These are phyloP conservation scores for Zymoseptoria ardabiliae DNA, from an alignment of 2,329 filamentous ascomycete species.

Conservation along the genomic window DNA sequence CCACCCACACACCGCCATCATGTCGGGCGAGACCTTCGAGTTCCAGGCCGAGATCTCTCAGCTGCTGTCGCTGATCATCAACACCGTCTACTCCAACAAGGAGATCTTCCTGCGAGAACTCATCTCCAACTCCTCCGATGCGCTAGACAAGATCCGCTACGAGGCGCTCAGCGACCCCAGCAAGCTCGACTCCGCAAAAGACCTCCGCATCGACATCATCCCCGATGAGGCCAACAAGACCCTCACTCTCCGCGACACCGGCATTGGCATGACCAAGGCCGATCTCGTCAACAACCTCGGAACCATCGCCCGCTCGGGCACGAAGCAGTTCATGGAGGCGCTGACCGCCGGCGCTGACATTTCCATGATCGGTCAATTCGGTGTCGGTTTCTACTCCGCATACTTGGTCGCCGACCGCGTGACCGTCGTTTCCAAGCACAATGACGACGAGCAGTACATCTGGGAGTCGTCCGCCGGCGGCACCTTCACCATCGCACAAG, in stretches of 20 bases:
- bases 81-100: conserved; percentile 99
- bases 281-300: conserved; percentile 99
- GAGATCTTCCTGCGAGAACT: conserved; percentile 99
- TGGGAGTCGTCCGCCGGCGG: conserved; percentile 98
- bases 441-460: conserved; percentile 99
- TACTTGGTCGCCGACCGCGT: conserved; percentile 98
- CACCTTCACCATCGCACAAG: conserved; percentile 86
- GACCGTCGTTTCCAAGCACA: conserved; percentile 95
- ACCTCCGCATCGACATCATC: conserved; percentile 98
- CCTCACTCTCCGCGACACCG: conserved; percentile 90
- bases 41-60: conserved; percentile 99
- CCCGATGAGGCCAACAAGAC: conserved; percentile 97
- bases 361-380: conserved; percentile 99
- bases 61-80: conserved; percentile 99
- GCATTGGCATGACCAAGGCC: conserved; percentile 99
- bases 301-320: conserved; percentile 97
- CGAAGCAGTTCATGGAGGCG: conserved; percentile 99
- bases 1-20: conserved; percentile 43
- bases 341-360: conserved; percentile 97
- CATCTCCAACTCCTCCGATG: conserved; percentile 97
- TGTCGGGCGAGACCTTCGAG: conserved; percentile 93
- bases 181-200: conserved; percentile 96
- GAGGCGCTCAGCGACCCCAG: conserved; percentile 92
- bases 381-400: conserved; percentile 99
- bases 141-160: conserved; percentile 99